Evolutionary conservation across 345 rosid genomes (phyloP).

Genomic region (Murraya paniculata): DNA sequence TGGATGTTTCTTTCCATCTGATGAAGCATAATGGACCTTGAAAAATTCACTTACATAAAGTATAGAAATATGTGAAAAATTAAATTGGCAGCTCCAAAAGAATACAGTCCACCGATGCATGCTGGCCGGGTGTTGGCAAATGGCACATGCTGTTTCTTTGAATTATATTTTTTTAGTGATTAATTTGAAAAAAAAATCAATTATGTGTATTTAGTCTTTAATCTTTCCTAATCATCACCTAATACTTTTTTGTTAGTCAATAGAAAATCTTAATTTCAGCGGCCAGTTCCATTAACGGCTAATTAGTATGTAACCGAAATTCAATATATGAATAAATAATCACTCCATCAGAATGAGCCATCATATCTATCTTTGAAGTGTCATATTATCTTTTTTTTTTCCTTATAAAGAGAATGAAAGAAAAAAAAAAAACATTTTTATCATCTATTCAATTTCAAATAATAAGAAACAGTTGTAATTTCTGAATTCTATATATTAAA

Average conservation of each 20-base stretch:
- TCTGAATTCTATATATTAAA: too few species aligned
- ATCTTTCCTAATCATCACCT: conserved; percentile 14
- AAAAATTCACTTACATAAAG: too few species aligned
- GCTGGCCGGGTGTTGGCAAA: not conserved
- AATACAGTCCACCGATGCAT: not conserved
- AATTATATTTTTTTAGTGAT: not conserved
- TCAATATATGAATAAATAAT: not conserved
- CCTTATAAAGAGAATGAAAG: too few species aligned
- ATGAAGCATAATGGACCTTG: not conserved
- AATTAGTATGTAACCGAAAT: not conserved
- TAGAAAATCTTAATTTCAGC: not conserved
- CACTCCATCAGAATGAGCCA: not conserved
- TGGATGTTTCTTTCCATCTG: not conserved
- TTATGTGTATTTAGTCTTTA: not conserved
- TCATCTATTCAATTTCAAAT: not conserved
- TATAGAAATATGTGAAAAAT: too few species aligned
- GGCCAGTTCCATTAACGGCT: not conserved
- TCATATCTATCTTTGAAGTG: not conserved
- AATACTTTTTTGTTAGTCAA: conserved; percentile 6
- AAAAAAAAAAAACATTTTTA: too few species aligned
- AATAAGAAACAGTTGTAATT: too few species aligned
- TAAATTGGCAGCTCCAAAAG: not conserved
- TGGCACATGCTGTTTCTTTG: not conserved
- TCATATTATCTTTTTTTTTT: too few species aligned
- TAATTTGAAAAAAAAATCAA: not conserved